Evolutionary conservation across 2,329 filamentous ascomycete species (phyloP).

Genomic region (Laburnicola sp.): DNA sequence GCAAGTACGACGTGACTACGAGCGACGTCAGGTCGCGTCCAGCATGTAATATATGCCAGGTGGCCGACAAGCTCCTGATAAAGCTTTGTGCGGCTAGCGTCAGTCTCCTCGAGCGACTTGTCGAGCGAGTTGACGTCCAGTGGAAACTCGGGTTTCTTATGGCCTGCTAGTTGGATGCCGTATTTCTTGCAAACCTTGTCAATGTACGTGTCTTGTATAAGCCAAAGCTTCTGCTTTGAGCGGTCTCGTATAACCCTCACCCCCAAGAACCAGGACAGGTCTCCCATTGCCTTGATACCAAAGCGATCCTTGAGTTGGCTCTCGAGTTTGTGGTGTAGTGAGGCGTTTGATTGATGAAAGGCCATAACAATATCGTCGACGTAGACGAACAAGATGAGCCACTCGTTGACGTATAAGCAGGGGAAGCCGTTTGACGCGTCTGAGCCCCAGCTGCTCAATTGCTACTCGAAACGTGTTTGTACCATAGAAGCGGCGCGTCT

Average conservation of each 20-base stretch:
- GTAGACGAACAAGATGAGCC: slow-evolving; percentile 18
- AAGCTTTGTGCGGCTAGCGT: slow-evolving; percentile 8
- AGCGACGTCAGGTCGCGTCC: slow-evolving; percentile 19
- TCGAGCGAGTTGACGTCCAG: not conserved
- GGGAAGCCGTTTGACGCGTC: slow-evolving; percentile 9
- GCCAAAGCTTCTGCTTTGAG: slow-evolving; percentile 4
- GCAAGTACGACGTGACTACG: slow-evolving; percentile 11
- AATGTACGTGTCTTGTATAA: slow-evolving; percentile 19
- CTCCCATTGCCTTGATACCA: slow-evolving; percentile 9
- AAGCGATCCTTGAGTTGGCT: slow-evolving; percentile 5
- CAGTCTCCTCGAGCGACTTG: not conserved
- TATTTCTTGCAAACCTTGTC: slow-evolving; percentile 19
- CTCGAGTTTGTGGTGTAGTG: slow-evolving; percentile 4
- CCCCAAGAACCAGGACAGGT: slow-evolving; percentile 13
- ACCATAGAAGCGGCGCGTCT: slow-evolving; percentile 23
- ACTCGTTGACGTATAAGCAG: slow-evolving; percentile 14
- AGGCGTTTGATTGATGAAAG: not conserved
- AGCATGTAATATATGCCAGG: slow-evolving; percentile 16
- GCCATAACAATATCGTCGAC: slow-evolving; percentile 7
- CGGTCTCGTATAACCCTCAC: slow-evolving; percentile 14
- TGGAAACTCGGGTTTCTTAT: slow-evolving; percentile 4
- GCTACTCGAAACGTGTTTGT: slow-evolving; percentile 16
- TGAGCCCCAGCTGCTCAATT: slow-evolving; percentile 15
- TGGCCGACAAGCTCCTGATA: slow-evolving; percentile 23
- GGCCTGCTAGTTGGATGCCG: slow-evolving; percentile 2